Evolutionary conservation across 2,329 filamentous ascomycete genomes (phyloP).

Genomic region (Bipolaris oryzae): DNA sequence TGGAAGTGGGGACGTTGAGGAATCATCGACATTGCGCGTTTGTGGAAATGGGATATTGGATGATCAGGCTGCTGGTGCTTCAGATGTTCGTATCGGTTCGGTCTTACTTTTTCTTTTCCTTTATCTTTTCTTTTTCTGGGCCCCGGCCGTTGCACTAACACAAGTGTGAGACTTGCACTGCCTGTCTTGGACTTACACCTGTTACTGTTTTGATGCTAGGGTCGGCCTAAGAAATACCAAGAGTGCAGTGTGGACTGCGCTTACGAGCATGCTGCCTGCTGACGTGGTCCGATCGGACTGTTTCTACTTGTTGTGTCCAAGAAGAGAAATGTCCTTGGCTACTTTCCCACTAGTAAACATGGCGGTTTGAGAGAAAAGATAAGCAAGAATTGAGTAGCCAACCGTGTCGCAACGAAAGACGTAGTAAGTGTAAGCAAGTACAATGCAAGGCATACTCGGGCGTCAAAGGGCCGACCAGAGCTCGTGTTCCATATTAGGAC

Average conservation of each 20-base stretch:
- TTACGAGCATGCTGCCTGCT: too few species aligned
- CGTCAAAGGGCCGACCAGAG: too few species aligned
- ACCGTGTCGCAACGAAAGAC: too few species aligned
- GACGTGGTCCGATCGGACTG: too few species aligned
- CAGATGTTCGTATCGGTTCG: neutral
- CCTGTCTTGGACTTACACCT: neutral
- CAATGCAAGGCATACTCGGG: too few species aligned
- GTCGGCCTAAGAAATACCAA: too few species aligned
- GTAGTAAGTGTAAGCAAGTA: too few species aligned
- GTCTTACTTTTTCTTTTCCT: neutral
- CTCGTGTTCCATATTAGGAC: neutral
- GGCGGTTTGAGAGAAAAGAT: too few species aligned
- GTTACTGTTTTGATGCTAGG: too few species aligned
- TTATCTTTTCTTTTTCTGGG: neutral
- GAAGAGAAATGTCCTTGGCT: neutral
- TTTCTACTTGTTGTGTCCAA: neutral
- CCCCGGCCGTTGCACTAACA: neutral
- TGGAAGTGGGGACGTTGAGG: neutral
- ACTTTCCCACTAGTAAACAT: neutral
- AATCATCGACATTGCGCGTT: neutral
- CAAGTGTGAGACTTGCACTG: neutral
- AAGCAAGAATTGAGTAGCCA: too few species aligned
- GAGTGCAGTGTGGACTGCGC: too few species aligned
- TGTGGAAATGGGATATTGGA: neutral
- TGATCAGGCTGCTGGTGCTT: neutral